These are phyloP conservation scores for Penicillium psychrosexuale DNA, from an alignment of 2,329 filamentous ascomycete species.

Conservation along the genomic window DNA sequence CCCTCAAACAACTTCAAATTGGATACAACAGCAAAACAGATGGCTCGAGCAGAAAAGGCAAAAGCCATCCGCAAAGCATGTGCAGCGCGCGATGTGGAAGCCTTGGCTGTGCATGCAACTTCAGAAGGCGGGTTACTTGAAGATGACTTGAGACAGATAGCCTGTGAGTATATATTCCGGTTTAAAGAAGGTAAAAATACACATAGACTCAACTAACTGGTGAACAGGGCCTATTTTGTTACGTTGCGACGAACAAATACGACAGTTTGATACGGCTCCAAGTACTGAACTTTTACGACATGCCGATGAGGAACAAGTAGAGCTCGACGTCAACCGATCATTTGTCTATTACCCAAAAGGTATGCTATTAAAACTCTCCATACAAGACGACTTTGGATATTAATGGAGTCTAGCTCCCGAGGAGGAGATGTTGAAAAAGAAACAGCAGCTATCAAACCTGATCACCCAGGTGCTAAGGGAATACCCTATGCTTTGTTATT, in stretches of 20 bases:
- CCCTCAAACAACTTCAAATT: background rate
- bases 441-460: constrained; percentile 71
- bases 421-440: constrained; percentile 66
- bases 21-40: constrained; percentile 1
- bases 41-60: constrained; percentile 38
- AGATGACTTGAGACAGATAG: constrained; percentile 66
- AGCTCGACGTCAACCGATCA: constrained; percentile 89
- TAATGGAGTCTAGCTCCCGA: constrained; percentile 58
- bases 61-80: constrained; percentile 59
- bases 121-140: constrained; percentile 65
- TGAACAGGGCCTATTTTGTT: constrained; percentile 50
- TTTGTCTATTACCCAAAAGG: constrained; percentile 93
- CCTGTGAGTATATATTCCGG: constrained; percentile 61
- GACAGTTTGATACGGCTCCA: constrained; percentile 22
- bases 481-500: constrained; percentile 85
- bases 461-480: constrained; percentile 78
- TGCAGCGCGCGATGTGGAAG: constrained; percentile 53
- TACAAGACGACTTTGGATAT: background rate
- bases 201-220: constrained; percentile 12
- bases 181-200: background rate
- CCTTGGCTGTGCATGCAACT: constrained; percentile 58
- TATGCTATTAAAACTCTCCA: constrained; percentile 42
- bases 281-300: constrained; percentile 72
- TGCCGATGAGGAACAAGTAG: constrained; percentile 83
- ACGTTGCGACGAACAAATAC: constrained; percentile 32